Evolutionary conservation across 2,329 filamentous ascomycete genomes (phyloP), one percentile per base, ranked within the genome.

Genomic region (Colletotrichum magnum): DNA sequence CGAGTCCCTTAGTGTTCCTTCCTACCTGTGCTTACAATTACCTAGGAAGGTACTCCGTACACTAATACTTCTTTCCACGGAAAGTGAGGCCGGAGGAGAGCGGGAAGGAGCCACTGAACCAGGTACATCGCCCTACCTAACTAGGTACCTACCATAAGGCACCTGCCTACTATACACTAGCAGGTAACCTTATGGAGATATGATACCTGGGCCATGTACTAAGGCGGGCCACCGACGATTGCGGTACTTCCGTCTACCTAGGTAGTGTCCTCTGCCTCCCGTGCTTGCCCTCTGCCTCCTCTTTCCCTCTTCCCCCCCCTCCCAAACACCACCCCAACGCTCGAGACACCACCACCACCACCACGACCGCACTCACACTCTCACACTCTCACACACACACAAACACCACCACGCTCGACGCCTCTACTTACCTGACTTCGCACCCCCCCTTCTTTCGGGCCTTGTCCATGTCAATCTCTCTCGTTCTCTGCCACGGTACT

Each of bases 201-300:
- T 3, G 32, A 2, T 36, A 36, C 32, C 32, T 10, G 1, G 15
- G 15, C 5, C 21, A 26, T 28, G 43, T 54, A 18, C 54, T 61
- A 43, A 56, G 15, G 50, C 45, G 62, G 56, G 43, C 67, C 62
- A 66, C 56, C 26, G 50, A 69, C 62, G 62, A 69, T 69, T 69
- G 62, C 51, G 67, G 67, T 57, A 67, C 67, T 67, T 69, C 67
- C 50, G 62, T 36, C 28, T 9, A 7, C 18, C 18, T 18, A 18
- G 18, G 18, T 32, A 7, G 21, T 24, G 21, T 24, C 21, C 21
- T 32, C 32, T 7, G 32, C 32, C 32, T 10, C 10, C 7, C 7
- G 24, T 21, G 28, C 18, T 18, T 43, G 39, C 57, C 36, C 45
- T 56, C 39, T 45, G 26, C 36, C 58, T 16, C 56, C 43, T 28